Evolutionary conservation across 2,329 filamentous ascomycete genomes (phyloP), one percentile per base, ranked within the genome.

Genomic region (Kalmusia sp.): DNA sequence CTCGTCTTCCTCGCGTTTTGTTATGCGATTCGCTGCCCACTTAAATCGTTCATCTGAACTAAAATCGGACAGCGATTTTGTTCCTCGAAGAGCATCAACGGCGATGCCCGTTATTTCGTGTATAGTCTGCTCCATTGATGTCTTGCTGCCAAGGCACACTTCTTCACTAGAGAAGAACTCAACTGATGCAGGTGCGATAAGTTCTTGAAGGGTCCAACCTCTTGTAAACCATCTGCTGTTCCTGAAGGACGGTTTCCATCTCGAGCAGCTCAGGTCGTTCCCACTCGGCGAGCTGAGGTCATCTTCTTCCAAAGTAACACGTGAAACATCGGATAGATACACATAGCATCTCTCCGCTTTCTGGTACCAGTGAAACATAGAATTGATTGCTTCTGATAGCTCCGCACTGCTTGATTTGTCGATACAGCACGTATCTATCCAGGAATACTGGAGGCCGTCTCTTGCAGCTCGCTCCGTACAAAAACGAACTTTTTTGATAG

Each of bases 251-350:
- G 35, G 37, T 27, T 49, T 37, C 45, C 45, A 48, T 12, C 21
- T 50, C 41, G 7, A 38, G 45, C 12, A 17, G 33, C 31, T 54
- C 59, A 62, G n/a, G n/a, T 12, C 27, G 27, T 28, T 28, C 27
- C 27, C 6, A 7, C 27, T n/a, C n/a, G 27, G 12, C 27, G 27
- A 28, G 27, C 27, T 12, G 6, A 28, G 2, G 27, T 28, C 27
- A 28, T 28, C 27, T 12, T 2, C 27, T 6, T 28, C 27, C 27
- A 12, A 28, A 28, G 17, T 12, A 28, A 21, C 8, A 33, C 9
- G 21, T 25, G 41, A 46, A 22, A 43, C 39, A 17, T 43, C 39
- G 8, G 39, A 8, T 8, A 43, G 39, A 22, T 43, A 43, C 21
- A 43, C 39, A 30, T 43, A 43, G 25, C 39, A 43, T 21, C 35